Percentiles rank a stretch among this genome's conserved stretches.
phyloP scores from a whole-genome alignment of 176 grass and related monocot species.

The Urochloa ruziziensis region DNA sequence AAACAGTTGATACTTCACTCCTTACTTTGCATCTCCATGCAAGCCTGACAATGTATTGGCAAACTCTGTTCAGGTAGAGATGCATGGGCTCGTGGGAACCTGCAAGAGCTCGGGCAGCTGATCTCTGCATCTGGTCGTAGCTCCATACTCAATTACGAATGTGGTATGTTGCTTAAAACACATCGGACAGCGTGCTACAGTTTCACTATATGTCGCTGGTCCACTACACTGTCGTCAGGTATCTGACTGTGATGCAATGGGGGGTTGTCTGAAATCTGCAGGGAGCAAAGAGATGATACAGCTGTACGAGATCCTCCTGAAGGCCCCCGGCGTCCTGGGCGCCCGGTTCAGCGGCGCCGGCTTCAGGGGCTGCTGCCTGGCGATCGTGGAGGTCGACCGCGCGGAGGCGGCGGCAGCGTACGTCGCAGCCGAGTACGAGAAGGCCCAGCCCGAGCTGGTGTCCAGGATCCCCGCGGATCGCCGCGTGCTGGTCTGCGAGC shows the following conservation, averaged over 20 bases:
- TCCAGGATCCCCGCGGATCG: slow-evolving; percentile 52
- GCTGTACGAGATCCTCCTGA: slow-evolving; percentile 89
- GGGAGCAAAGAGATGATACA: slow-evolving; percentile 91
- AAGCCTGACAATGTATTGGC: slow-evolving; percentile 17
- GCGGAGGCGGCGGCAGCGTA: slow-evolving; percentile 68
- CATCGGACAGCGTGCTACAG: not conserved
- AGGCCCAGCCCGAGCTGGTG: slow-evolving; percentile 68
- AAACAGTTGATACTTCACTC: not conserved
- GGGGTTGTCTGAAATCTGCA: not conserved
- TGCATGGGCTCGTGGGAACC: slow-evolving; percentile 71
- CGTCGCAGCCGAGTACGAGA: slow-evolving; percentile 60
- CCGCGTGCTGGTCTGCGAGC: slow-evolving; percentile 73
- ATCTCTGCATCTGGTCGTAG: slow-evolving; percentile 79
- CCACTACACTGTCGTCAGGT: not conserved
- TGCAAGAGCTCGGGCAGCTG: slow-evolving; percentile 72
- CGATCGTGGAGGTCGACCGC: slow-evolving; percentile 41
- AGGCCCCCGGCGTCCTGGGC: slow-evolving; percentile 79
- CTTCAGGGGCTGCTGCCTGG: slow-evolving; percentile 95
- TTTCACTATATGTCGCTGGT: too few relatives aligned
- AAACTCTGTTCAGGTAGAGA: slow-evolving; percentile 50
- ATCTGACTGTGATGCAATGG: not conserved
- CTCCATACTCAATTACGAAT: slow-evolving; percentile 93
- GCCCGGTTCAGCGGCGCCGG: slow-evolving; percentile 92
- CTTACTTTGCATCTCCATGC: not conserved
- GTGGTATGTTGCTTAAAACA: slow-evolving; percentile 53